These are phyloP conservation scores for Irpex sp. DNA, from an alignment of 1,284 basidiomycete species.

Conservation along the genomic window DNA sequence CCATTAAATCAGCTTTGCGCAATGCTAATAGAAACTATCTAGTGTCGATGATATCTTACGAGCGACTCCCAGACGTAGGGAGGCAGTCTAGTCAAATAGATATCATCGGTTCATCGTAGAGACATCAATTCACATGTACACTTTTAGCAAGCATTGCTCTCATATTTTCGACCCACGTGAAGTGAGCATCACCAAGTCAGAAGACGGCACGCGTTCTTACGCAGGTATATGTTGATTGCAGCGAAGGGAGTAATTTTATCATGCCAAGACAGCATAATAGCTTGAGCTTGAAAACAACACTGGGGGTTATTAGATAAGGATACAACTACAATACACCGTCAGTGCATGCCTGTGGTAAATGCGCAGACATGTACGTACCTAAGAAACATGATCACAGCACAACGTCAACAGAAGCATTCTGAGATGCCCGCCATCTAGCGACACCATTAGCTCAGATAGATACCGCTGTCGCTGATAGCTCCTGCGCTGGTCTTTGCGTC, in stretches of 20 bases:
- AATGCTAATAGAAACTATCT: not conserved
- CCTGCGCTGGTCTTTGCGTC: constrained; percentile 84
- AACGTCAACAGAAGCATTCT: no score
- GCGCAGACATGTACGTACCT: no score
- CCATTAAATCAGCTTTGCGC: not conserved
- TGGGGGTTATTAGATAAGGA: no score
- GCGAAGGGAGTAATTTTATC: no score
- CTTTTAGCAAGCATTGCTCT: not conserved
- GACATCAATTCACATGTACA: not conserved
- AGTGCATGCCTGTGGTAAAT: no score
- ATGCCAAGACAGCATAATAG: no score
- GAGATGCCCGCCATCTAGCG: no score
- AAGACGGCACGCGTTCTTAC: no score
- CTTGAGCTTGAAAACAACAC: no score
- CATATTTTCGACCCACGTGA: not conserved
- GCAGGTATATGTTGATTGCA: no score
- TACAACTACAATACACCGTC: no score
- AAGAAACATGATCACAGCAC: no score
- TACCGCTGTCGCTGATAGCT: constrained; percentile 37
- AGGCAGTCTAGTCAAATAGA: constrained; percentile 45
- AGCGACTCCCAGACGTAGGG: constrained; percentile 60
- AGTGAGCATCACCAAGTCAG: not conserved
- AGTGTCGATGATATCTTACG: constrained; percentile 68
- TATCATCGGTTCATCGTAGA: not conserved
- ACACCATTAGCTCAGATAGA: constrained; percentile 2